Percentiles rank a stretch among this genome's conserved stretches.
Evolutionary conservation across 495 filamentous ascomycete genomes (phyloP).

Genomic region (Trichoderma gamsii): DNA sequence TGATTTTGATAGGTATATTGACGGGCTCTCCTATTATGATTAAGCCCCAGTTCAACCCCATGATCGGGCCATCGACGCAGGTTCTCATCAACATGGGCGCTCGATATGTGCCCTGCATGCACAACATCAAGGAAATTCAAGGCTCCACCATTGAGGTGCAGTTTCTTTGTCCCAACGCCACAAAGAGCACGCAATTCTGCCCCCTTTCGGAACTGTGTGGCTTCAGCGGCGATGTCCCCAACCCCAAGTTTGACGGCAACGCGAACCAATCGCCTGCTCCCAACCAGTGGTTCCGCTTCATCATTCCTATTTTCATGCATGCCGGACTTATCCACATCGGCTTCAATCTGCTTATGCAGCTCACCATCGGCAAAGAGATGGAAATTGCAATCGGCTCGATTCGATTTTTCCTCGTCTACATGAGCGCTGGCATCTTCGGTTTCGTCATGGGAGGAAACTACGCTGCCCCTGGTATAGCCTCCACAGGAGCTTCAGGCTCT

Average conservation of each 20-base stretch:
- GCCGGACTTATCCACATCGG: slow-evolving; percentile 88
- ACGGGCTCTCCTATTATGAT: slow-evolving; percentile 78
- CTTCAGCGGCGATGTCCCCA: slow-evolving; percentile 59
- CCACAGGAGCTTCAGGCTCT: slow-evolving; percentile 80
- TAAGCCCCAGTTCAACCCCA: slow-evolving; percentile 82
- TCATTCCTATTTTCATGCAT: slow-evolving; percentile 91
- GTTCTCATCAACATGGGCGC: slow-evolving; percentile 96
- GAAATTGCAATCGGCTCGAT: slow-evolving; percentile 79
- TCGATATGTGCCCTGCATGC: slow-evolving; percentile 91
- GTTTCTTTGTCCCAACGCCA: slow-evolving; percentile 77
- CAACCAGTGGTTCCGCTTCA: slow-evolving; percentile 96
- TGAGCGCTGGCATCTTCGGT: slow-evolving; percentile 88
- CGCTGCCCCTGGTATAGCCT: slow-evolving; percentile 69
- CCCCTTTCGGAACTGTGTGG: slow-evolving; percentile 74
- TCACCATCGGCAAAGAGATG: slow-evolving; percentile 84
- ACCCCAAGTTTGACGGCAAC: slow-evolving; percentile 48
- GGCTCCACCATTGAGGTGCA: slow-evolving; percentile 29
- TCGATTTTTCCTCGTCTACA: slow-evolving; percentile 81
- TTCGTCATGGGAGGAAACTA: slow-evolving; percentile 95
- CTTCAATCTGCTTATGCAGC: slow-evolving; percentile 88
- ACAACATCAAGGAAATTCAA: slow-evolving; percentile 63
- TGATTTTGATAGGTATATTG: slow-evolving; percentile 35
- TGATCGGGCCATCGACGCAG: slow-evolving; percentile 89
- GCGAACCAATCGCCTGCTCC: slow-evolving; percentile 48
- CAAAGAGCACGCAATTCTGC: slow-evolving; percentile 55